Base-by-base conservation (phyloP, 2,329 filamentous ascomycete species). In the Didymellaceae sp. region DNA sequence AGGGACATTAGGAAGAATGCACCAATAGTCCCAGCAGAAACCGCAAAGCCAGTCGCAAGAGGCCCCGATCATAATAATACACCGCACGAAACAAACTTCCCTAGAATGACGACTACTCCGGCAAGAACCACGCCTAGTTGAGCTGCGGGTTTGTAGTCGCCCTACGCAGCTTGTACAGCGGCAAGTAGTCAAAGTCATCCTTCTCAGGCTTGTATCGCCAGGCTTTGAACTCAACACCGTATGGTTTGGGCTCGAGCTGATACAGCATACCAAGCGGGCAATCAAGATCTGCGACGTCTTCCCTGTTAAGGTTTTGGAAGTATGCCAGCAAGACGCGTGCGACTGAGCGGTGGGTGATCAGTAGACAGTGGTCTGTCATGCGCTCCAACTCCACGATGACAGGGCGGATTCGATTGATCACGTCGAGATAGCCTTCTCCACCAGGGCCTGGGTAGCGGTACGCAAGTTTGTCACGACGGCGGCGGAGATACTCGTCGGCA, bases 331-430 rank as follows among this genome's bases (percentile, higher is more conserved):
- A 79, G 5, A 99, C 93, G 24, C 94, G 86, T 47, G 91, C 93
- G 30, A 97, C 88, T 3, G 91, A 95, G 24, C 94, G 90, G 73
- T 97, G 94, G 25, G 90, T 91, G 61, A 97, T 89, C 62, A 99
- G 87, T 54, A 97, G 80, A 45, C 96, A 87, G 73, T 97, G 93
- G 66, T 99, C 94, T 22, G 91, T 96, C 80, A 96, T 97, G 54
- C 94, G 88, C 79, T 99, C 94, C 54, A 97, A 87, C 77, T 99
- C 94, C 41, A 96, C 88, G 58, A 99, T 96, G 78, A 99, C 94
- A 57, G 96, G 89, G 44, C 92, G 88, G 26, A 97, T 83, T 40
- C 94, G 90, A 73, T 94, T 96, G 76, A 99, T 97, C 63, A 99
- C 89, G 75, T 97, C 93, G 9, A 99, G 84, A 67, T 99, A 99